A percentile compares a stretch with the other conserved stretches of the same genome.
phyloP scores from a whole-genome alignment of 1,139 yeast species.

The Diutina siamensis region DNA sequence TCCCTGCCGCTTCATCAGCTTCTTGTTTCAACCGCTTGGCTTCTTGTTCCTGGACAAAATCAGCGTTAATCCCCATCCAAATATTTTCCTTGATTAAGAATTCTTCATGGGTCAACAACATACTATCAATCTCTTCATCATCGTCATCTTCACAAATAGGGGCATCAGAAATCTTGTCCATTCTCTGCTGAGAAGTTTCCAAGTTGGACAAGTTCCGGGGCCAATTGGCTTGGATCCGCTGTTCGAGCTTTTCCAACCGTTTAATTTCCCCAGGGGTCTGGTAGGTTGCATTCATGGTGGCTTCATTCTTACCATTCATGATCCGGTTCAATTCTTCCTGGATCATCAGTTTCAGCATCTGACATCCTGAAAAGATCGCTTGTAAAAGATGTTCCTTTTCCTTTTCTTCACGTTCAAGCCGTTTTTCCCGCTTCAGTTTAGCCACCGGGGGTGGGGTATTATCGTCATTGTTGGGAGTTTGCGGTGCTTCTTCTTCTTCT shows the following conservation, averaged over 20 bases:
- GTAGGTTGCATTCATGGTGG: neutral
- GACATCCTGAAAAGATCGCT: constrained; percentile 17
- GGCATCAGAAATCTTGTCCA: constrained; percentile 47
- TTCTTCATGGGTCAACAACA: constrained; percentile 57
- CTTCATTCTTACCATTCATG: neutral
- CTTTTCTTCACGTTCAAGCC: neutral
- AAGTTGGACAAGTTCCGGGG: constrained; percentile 43
- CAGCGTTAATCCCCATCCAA: constrained; percentile 86
- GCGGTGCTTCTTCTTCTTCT: constrained; percentile 7
- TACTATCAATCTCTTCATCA: constrained; percentile 54
- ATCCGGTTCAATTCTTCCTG: neutral
- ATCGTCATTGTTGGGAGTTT: neutral
- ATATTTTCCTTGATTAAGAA: constrained; percentile 57
- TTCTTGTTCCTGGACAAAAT: constrained; percentile 77
- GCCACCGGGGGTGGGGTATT: neutral
- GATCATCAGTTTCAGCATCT: constrained; percentile 11
- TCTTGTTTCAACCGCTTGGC: constrained; percentile 72
- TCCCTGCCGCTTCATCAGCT: constrained; percentile 76
- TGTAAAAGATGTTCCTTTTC: constrained; percentile 7
- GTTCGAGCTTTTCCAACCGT: constrained; percentile 13
- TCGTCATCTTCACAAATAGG: constrained; percentile 63
- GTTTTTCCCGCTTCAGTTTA: neutral
- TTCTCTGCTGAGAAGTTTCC: constrained; percentile 45
- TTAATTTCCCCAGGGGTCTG: constrained; percentile 7
- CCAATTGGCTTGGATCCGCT: constrained; percentile 24